Conservation (phyloP, 805 yeast species). For the Candida stauntonica region DNA sequence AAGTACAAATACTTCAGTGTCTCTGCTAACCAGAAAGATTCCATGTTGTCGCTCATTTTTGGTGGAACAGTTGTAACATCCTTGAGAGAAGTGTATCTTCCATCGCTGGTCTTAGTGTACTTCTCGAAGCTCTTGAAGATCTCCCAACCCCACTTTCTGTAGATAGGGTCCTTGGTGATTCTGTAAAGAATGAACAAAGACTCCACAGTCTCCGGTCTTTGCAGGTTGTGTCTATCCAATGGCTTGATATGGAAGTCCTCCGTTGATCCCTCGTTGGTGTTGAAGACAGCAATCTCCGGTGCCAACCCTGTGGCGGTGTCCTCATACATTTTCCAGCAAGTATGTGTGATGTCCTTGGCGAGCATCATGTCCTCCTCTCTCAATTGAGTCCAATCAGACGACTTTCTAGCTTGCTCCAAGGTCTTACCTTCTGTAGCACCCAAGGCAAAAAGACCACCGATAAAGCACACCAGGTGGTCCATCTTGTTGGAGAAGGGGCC, state of each 20-base stretch:
- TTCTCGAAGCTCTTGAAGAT: slow-evolving; percentile 68
- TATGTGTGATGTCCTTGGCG: slow-evolving; percentile 69
- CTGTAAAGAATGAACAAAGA: slow-evolving; percentile 76
- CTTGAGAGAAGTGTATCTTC: slow-evolving; percentile 58
- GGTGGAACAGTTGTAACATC: slow-evolving; percentile 62
- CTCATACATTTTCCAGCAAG: slow-evolving; percentile 85
- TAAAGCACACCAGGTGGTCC: slow-evolving; percentile 92
- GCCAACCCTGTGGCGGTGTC: slow-evolving; percentile 69
- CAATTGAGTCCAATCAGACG: slow-evolving; percentile 51
- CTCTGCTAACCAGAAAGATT: slow-evolving; percentile 92
- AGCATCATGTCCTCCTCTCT: slow-evolving; percentile 61
- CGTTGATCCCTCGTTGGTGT: slow-evolving; percentile 40
- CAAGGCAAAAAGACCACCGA: slow-evolving; percentile 82
- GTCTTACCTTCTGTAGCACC: slow-evolving; percentile 83
- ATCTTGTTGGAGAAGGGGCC: slow-evolving; percentile 63
- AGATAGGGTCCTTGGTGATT: slow-evolving; percentile 73
- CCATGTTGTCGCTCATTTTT: slow-evolving; percentile 63
- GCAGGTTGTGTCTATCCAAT: slow-evolving; percentile 76
- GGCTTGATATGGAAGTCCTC: slow-evolving; percentile 67
- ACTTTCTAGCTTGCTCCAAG: slow-evolving; percentile 48
- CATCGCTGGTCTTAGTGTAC: slow-evolving; percentile 47
- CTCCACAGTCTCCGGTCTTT: slow-evolving; percentile 93
- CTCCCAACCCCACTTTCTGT: slow-evolving; percentile 87
- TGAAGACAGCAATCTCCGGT: slow-evolving; percentile 88
- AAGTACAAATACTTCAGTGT: slow-evolving; percentile 82